These are phyloP conservation scores for Hypoxylon rubiginosum DNA, from an alignment of 2,329 filamentous ascomycete species.

Conservation along the genomic window DNA sequence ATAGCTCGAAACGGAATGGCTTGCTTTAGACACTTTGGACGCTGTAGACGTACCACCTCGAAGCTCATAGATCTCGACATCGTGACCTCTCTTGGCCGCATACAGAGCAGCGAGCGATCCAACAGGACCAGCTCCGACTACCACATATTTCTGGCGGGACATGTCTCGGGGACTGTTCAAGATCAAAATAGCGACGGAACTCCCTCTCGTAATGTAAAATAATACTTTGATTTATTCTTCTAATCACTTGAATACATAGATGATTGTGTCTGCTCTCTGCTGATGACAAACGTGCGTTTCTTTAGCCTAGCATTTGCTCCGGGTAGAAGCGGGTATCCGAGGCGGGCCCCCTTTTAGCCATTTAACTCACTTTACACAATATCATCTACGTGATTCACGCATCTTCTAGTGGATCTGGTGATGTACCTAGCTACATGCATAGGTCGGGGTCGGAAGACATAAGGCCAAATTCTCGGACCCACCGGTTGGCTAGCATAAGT, in stretches of 20 bases:
- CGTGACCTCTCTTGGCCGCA: constrained; percentile 86
- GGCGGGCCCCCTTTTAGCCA: background rate
- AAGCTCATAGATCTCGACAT: constrained; percentile 95
- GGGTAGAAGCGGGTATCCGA: constrained; percentile 18
- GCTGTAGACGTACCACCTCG: constrained; percentile 77
- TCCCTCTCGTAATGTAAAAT: background rate
- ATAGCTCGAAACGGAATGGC: constrained; percentile 17
- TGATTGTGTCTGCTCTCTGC: background rate
- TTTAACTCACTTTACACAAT: background rate
- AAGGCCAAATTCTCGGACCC: background rate
- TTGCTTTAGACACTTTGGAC: background rate
- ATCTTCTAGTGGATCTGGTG: background rate
- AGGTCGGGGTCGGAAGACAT: background rate
- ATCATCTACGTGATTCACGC: background rate
- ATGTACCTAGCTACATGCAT: background rate
- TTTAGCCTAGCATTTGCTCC: background rate
- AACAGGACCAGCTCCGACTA: constrained; percentile 94
- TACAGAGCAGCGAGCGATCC: constrained; percentile 93
- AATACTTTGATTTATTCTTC: background rate
- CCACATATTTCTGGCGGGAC: constrained; percentile 75
- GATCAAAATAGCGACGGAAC: background rate
- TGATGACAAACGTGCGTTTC: background rate
- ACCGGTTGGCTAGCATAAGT: background rate
- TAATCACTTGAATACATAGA: background rate
- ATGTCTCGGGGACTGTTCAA: constrained; percentile 43